Evolutionary conservation across 2,329 filamentous ascomycete species (phyloP).

Genomic region (Fusarium heterosporum): DNA sequence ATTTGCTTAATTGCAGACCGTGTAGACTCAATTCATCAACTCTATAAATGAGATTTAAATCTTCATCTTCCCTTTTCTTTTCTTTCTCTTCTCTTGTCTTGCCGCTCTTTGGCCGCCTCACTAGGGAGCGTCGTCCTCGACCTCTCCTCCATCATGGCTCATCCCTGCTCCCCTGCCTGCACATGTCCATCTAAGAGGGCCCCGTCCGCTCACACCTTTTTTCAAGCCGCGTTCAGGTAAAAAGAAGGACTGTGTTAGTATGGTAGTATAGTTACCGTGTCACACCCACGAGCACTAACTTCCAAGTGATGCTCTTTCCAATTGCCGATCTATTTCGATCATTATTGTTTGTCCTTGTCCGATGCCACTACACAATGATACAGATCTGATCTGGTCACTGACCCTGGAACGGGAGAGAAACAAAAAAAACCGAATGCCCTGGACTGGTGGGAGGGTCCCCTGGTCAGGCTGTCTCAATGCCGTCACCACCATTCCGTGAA

Average conservation of each 20-base stretch:
- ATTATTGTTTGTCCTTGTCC: neutral
- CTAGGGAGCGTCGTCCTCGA: conserved; percentile 23
- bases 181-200: conserved; percentile 23
- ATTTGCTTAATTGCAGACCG: neutral
- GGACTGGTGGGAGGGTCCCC: conserved; percentile 20
- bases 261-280: neutral
- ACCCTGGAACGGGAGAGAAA: neutral
- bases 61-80: neutral
- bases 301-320: neutral
- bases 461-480: conserved; percentile 32
- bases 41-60: neutral
- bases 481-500: conserved; percentile 28
- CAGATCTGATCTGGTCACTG: neutral
- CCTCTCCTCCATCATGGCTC: conserved; percentile 6
- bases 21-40: neutral
- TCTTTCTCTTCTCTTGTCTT: conserved; percentile 11
- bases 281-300: neutral
- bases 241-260: neutral
- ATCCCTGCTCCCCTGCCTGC: conserved; percentile 15
- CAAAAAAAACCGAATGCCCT: neutral
- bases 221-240: conserved; percentile 20
- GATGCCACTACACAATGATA: neutral
- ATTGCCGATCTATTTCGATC: neutral
- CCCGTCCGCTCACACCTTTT: conserved; percentile 40
- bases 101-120: conserved; percentile 24